Evolutionary conservation across 1,139 yeast genomes (phyloP).

Genomic region (Debaryomyces coudertii): DNA sequence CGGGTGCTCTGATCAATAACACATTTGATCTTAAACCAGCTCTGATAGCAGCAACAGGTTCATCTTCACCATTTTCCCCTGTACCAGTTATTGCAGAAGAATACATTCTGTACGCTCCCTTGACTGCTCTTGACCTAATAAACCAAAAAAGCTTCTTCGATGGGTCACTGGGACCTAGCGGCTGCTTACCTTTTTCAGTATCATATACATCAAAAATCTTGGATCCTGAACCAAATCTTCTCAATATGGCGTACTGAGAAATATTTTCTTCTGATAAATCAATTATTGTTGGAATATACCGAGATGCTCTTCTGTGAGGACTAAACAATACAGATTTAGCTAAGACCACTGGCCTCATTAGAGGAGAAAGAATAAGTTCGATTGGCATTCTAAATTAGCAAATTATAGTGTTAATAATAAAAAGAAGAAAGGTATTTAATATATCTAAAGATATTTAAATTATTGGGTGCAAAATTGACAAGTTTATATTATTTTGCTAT

Average conservation of each 20-base stretch:
- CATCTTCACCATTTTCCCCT: conserved; percentile 51
- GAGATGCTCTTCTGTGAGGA: conserved; percentile 60
- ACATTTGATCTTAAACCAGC: conserved; percentile 65
- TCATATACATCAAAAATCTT: conserved; percentile 59
- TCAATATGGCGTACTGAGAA: conserved; percentile 49
- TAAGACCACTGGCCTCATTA: conserved; percentile 60
- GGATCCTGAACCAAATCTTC: conserved; percentile 61
- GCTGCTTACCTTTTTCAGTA: conserved; percentile 36
- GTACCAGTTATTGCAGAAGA: conserved; percentile 41
- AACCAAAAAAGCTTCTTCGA: conserved; percentile 52
- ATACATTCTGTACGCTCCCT: conserved; percentile 64
- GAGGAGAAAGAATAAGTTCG: conserved; percentile 58
- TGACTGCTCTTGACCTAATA: conserved; percentile 62
- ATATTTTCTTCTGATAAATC: conserved; percentile 41
- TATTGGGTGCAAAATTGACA: conserved; percentile 8
- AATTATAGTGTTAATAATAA: background rate
- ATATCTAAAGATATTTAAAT: background rate
- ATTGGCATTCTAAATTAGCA: conserved; percentile 48
- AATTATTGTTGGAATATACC: conserved; percentile 56
- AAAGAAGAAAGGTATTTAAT: background rate
- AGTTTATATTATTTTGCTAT: conserved; percentile 1
- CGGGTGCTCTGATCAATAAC: conserved; percentile 51
- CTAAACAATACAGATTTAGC: conserved; percentile 58
- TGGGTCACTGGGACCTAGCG: conserved; percentile 42
- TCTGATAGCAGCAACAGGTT: conserved; percentile 59